phyloP scores from a whole-genome alignment of 2,329 filamentous ascomycete genomes.

The Fusarium sterilihyphosum region DNA sequence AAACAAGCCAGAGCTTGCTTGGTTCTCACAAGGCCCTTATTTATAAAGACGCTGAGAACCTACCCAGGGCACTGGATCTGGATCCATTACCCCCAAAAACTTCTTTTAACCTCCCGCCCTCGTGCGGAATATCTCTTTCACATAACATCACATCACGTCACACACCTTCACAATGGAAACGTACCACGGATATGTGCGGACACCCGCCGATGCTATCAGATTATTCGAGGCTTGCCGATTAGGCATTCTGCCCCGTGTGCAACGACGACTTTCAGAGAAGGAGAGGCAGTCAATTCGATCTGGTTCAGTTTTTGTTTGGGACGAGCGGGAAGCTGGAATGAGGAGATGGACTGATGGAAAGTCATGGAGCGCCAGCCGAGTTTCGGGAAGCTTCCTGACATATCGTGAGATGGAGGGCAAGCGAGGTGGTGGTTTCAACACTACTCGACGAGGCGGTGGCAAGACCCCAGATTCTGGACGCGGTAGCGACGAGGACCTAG shows the following conservation, averaged over 20 bases:
- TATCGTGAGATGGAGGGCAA: constrained; percentile 99
- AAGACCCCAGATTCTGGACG: constrained; percentile 87
- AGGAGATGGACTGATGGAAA: constrained; percentile 98
- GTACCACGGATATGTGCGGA: constrained; percentile 93
- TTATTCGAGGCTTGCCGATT: constrained; percentile 97
- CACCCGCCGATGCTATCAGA: constrained; percentile 96
- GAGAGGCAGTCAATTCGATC: constrained; percentile 96
- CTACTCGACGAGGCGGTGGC: constrained; percentile 65
- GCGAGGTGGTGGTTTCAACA: constrained; percentile 80
- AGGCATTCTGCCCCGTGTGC: constrained; percentile 88
- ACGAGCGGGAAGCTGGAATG: constrained; percentile 98
- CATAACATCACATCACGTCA: constrained; percentile 31
- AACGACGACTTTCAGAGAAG: constrained; percentile 93
- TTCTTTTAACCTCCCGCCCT: constrained; percentile 25
- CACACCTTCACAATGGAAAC: constrained; percentile 80
- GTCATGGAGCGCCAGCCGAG: constrained; percentile 97
- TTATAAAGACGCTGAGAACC: constrained; percentile 37
- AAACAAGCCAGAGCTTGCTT: constrained; percentile 41
- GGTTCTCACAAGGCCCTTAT: constrained; percentile 33
- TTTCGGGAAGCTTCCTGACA: constrained; percentile 96
- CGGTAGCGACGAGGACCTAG: constrained; percentile 85
- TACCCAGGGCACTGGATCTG: constrained; percentile 28
- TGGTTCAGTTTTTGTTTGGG: constrained; percentile 99
- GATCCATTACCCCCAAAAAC: constrained; percentile 27
- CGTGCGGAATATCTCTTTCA: constrained; percentile 23